Conservation (phyloP, 129 eudicot genomes). For the Flaveria linearis region DNA sequence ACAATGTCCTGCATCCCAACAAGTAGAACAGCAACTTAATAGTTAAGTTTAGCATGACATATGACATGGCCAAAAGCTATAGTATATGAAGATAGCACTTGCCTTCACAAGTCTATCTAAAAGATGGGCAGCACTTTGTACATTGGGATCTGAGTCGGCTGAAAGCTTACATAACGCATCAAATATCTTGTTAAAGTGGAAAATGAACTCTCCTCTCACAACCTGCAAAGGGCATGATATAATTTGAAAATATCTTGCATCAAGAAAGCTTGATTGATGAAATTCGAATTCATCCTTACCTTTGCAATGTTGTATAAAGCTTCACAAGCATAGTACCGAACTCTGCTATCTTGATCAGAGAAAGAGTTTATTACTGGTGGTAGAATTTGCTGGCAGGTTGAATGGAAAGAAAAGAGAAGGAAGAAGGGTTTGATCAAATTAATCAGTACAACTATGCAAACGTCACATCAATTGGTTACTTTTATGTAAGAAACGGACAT, state of each 20-base stretch:
- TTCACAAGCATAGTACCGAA: conserved; percentile 97
- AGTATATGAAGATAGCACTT: conserved; percentile 8
- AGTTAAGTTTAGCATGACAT: not conserved
- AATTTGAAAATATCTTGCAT: conserved; percentile 23
- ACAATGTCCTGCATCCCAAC: conserved; percentile 72
- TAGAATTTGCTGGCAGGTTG: conserved; percentile 70
- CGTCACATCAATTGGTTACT: not conserved
- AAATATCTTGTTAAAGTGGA: conserved; percentile 64
- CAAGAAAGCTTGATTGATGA: conserved; percentile 14
- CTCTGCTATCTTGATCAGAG: conserved; percentile 90
- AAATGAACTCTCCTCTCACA: conserved; percentile 90
- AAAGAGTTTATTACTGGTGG: conserved; percentile 92
- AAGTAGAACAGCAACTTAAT: conserved; percentile 26
- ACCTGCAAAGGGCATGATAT: conserved; percentile 60
- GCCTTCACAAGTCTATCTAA: conserved; percentile 94
- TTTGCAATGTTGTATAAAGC: conserved; percentile 95
- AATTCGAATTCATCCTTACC: conserved; percentile 44
- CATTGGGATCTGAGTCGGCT: conserved; percentile 97
- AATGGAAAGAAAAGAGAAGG: conserved; percentile 14
- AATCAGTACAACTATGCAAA: conserved; percentile 5
- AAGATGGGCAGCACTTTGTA: conserved; percentile 98
- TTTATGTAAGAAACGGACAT: not conserved
- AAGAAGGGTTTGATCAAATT: not conserved
- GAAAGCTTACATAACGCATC: conserved; percentile 68
- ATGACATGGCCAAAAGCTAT: conserved; percentile 13